phyloP scores from a whole-genome alignment of 805 yeast species.

The Kodamaea restingae region DNA sequence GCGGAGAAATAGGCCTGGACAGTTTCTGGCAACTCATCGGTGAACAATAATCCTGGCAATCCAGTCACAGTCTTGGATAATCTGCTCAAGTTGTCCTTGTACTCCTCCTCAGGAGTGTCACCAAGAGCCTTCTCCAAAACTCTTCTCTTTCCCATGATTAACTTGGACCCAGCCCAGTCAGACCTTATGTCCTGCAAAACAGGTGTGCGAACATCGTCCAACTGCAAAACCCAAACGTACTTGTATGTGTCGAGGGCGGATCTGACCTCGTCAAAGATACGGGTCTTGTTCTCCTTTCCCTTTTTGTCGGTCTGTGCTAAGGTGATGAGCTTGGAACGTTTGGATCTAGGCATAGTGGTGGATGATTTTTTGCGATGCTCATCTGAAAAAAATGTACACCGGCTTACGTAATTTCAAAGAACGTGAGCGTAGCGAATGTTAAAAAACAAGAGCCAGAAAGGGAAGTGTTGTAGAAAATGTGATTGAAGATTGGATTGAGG shows the following conservation, averaged over 20 bases:
- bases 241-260: slow-evolving; percentile 70
- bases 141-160: slow-evolving; percentile 87
- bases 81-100: slow-evolving; percentile 75
- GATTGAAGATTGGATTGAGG: no score
- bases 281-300: slow-evolving; percentile 86
- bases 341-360: slow-evolving; percentile 84
- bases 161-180: slow-evolving; percentile 89
- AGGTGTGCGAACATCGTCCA: slow-evolving; percentile 93
- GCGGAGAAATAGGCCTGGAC: slow-evolving; percentile 84
- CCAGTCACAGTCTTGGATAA: slow-evolving; percentile 65
- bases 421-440: no score
- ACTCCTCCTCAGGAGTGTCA: slow-evolving; percentile 81
- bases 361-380: slow-evolving; percentile 16
- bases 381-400: slow-evolving; percentile 14
- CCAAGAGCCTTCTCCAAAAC: slow-evolving; percentile 93
- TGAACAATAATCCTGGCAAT: slow-evolving; percentile 82
- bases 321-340: slow-evolving; percentile 92
- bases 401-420: no score
- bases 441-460: no score
- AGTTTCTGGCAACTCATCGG: slow-evolving; percentile 84
- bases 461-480: no score
- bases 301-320: slow-evolving; percentile 95
- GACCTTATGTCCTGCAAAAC: slow-evolving; percentile 89
- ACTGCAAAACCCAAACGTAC: slow-evolving; percentile 79
- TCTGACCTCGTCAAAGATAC: slow-evolving; percentile 88